Evolutionary conservation across 306 rosid species (phyloP).

Genomic region (Purshia tridentata): DNA sequence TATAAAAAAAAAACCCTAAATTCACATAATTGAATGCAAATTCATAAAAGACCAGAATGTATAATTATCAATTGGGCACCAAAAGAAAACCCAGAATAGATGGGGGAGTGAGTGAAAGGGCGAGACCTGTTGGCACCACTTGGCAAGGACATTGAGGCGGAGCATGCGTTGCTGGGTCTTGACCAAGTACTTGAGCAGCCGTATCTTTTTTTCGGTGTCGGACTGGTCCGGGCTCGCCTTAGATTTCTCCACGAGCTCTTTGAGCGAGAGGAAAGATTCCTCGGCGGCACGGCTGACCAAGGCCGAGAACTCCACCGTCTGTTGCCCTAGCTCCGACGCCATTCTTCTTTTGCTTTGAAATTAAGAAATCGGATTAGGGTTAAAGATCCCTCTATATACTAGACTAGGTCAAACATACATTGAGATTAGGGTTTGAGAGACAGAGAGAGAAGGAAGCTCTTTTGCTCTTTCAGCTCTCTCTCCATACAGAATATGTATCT

Average conservation of each 20-base stretch:
- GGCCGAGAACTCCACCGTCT: slow-evolving; percentile 85
- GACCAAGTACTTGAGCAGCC: slow-evolving; percentile 72
- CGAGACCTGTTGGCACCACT: slow-evolving; percentile 92
- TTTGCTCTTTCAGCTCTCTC: not conserved
- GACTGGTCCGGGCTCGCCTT: slow-evolving; percentile 58
- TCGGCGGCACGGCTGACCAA: slow-evolving; percentile 77
- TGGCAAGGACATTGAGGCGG: slow-evolving; percentile 88
- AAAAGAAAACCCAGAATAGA: slow-evolving; percentile 5
- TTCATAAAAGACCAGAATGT: not conserved
- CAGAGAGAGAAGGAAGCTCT: slow-evolving; percentile 1
- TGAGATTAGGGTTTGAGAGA: not conserved
- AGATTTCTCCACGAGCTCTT: slow-evolving; percentile 79
- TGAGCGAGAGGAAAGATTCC: slow-evolving; percentile 72
- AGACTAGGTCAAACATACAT: not conserved
- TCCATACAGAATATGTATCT: not conserved
- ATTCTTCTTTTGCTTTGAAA: slow-evolving; percentile 24
- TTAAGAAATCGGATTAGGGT: not conserved
- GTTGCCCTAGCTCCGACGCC: slow-evolving; percentile 95
- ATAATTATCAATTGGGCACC: slow-evolving; percentile 13
- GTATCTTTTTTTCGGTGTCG: slow-evolving; percentile 80
- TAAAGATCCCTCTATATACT: not conserved
- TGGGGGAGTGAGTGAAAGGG: not conserved
- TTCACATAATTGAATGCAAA: slow-evolving; percentile 6
- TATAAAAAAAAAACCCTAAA: slow-evolving; percentile 9
- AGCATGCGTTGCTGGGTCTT: slow-evolving; percentile 98